Base-by-base conservation (phyloP, 2,329 filamentous ascomycete species). In the Zymoseptoria crescenta region DNA sequence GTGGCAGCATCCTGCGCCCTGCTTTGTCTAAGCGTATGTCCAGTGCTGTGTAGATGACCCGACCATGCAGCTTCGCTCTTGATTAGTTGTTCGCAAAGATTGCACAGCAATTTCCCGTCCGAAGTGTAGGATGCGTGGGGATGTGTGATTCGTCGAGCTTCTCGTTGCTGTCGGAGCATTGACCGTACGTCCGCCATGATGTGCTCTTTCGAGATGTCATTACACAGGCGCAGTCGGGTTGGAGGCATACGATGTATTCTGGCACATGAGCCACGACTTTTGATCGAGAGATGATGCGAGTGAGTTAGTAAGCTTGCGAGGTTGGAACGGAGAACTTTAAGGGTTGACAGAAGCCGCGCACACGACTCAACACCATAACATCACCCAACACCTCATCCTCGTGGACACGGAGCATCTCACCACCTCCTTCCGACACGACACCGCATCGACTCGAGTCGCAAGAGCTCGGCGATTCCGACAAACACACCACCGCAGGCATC, bases 161-260 rank as follows among this genome's bases (percentile, higher is more conserved):
- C 84, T 65, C 89, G 85, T 74, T 93, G 88, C 69, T 86, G 87
- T 67, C 89, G 88, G 59, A 95, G 81, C 54, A 96, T 83, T 41
- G 88, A 83, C 67, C 91, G 87, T 27, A 90, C 87, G 74, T 95
- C 89, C 65, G 89, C 81, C 88, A 94, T 93, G 45, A 35, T 54
- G 16, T 45, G 16, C 13, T 13, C n/a, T 13, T 51, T 21, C 24
- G 10, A 51, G 20, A 51, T 10, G 20, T 21, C 24, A 24, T 2
- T 24, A 24, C 24, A 24, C 24, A 24, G 24, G 20, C 16, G 13
- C 27, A 49, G 55, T 41, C 41, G 16, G 24, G 21, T 16, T 30
- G 30, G 49, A 53, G 30, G 20, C 20, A 9, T 41, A 41, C 35
- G 35, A 45, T 16, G 35, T 16, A 16, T 45, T 45, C 10, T 45